Evolutionary conservation across 306 rosid species (phyloP), one percentile per base, ranked within the genome.

Genomic region (Psophocarpus tetragonolobus): DNA sequence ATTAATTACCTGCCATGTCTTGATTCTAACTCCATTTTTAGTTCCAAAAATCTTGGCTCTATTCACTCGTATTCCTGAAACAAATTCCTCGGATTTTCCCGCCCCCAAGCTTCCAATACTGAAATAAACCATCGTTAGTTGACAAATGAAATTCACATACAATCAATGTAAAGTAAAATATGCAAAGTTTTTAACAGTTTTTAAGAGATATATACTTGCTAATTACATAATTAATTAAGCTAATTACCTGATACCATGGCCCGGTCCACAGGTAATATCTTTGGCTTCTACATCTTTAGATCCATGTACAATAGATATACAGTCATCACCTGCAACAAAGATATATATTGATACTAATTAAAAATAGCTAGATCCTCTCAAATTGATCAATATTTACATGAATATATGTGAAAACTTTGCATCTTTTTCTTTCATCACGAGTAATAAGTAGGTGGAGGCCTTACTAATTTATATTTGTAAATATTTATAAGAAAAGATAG

Each of bases 101-200:
- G 81, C 66, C 10, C 98, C 98, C 66, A 93, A 78, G 83, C 98
- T 90, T 79, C 98, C 98, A 45, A 93, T 87, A 44, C 97, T 93
- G 86, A 56, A 35, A 74, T 23, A 39, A 61, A 30, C 3, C 50
- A 76, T 62, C 35, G 57, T 53, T 65, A n/a, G n/a, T n/a, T n/a
- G n/a, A 29, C 24, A 79, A 57, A 57, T 27, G 17, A 75, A 75
- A 63, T 45, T 21, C 38, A 39, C 36, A 18, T 68, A 13, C 5
- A 66, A 33, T 23, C 7, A 23, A 54, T 29, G 1, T 3, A 21
- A 64, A 32, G 53, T 41, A 53, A 14, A 51, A 39, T 12, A 60
- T 14, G 36, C 9, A 61, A 30, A 58, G 20, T 39, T 38, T 39
- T 41, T 38, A 6, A 29, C 10, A 64, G 38, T 60, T 11, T 51